These are phyloP conservation scores for Populus nigra DNA, from an alignment of 345 rosid genomes.

Conservation along the genomic window DNA sequence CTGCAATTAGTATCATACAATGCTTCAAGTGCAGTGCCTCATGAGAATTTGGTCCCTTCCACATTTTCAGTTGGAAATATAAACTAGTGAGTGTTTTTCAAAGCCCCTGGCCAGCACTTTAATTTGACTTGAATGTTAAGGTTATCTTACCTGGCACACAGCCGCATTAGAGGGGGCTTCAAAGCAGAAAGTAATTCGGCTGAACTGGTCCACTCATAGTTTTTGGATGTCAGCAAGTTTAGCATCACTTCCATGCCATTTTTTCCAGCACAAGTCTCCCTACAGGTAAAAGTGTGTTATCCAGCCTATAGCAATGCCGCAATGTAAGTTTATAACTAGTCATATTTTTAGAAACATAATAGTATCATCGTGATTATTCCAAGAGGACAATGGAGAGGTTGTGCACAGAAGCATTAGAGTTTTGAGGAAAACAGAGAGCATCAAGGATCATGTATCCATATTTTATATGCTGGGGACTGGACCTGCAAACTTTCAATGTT, in stretches of 20 bases:
- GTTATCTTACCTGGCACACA: conserved; percentile 66
- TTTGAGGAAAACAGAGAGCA: background rate
- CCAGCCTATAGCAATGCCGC: conserved; percentile 12
- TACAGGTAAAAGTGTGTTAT: conserved; percentile 20
- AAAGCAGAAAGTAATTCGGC: conserved; percentile 46
- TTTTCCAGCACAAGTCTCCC: conserved; percentile 48
- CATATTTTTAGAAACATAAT: background rate
- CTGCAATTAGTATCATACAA: background rate
- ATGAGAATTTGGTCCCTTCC: background rate
- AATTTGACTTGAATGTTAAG: background rate
- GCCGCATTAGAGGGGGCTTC: conserved; percentile 66
- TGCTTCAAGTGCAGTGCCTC: background rate
- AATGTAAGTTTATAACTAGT: background rate
- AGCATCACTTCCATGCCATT: conserved; percentile 74
- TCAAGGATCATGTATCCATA: background rate
- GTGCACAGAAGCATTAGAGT: background rate
- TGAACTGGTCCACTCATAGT: conserved; percentile 57
- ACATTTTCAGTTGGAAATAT: background rate
- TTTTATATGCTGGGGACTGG: background rate
- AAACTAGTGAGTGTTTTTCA: background rate
- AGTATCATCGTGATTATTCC: background rate
- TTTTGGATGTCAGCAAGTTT: conserved; percentile 45
- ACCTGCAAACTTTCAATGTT: background rate
- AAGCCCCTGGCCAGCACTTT: background rate
- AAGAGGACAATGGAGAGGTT: background rate